Evolutionary conservation across 73 alveolate species (phyloP), one percentile per base, ranked within the genome.

Genomic region (Paramecium caudatum): DNA sequence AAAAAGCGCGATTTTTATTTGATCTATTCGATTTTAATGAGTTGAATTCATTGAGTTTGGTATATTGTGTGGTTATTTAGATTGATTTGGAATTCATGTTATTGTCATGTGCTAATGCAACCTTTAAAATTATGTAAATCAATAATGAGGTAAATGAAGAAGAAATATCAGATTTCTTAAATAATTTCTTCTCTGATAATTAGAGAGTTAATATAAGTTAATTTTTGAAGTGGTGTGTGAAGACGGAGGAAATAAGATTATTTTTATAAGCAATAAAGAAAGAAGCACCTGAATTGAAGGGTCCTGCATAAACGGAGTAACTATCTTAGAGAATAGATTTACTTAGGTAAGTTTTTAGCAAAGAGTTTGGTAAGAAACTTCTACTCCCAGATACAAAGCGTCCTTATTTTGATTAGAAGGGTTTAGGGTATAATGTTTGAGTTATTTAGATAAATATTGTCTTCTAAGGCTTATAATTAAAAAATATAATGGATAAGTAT

Each of bases 1-100:
- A 98, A 74, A 98, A 98, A 83, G 94, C 97, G 82, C 94, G 98
- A 92, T 96, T 94, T 90, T 93, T 97, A 61, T 98, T 98, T 93
- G 99, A 98, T 80, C 93, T 98, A 34, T 98, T 96, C 82, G 99
- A 98, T 82, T 98, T 98, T 94, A 98, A 98, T 93, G 99, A 96
- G 91, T 91, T 97, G 9, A 94, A 97, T 78, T 82, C 97, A 19
- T 87, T 97, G 41, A 91, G 97, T 10, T 74, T 74, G 37, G 84
- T 68, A 68, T 33, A 34, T 13, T 68, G 19, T 37, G 13, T 68
- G 84, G 37, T 50, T 30, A 50, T 19, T 30, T 65, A 94, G 63
- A 94, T 96, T 94, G 99, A 98, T 83, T 82, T 96, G 45, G 99
- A 97, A 85, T 97, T 94, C 91, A 90, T 96, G 95, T 78, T 98